Conservation (phyloP, 768 basidiomycete genomes). For the Boletus fagicola region DNA sequence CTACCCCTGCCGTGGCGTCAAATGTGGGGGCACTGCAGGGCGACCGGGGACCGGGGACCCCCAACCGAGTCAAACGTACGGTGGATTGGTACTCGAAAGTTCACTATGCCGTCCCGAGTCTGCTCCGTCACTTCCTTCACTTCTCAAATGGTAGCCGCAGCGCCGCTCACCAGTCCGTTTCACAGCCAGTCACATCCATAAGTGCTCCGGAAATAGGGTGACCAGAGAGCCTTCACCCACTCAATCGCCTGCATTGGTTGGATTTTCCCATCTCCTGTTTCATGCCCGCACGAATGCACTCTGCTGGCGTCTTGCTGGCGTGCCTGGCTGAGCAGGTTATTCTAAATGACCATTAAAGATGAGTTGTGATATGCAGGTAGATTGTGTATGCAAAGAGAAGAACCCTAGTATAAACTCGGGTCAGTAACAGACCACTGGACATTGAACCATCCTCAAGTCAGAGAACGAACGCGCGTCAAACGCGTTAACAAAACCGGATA, state of each 20-base stretch:
- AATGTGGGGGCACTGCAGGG: no score
- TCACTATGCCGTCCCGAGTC: not conserved
- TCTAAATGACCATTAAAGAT: not conserved
- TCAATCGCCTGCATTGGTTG: not conserved
- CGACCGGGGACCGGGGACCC: not conserved
- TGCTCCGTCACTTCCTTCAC: not conserved
- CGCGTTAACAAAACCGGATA: constrained; percentile 18
- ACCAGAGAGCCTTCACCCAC: no score
- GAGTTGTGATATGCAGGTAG: not conserved
- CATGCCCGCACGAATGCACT: not conserved
- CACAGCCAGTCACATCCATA: not conserved
- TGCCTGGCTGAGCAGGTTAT: not conserved
- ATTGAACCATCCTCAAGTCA: constrained; percentile 11
- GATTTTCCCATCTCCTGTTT: not conserved
- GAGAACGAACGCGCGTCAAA: constrained; percentile 17
- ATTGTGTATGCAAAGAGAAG: not conserved
- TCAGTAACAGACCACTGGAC: constrained; percentile 7
- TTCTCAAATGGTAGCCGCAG: not conserved
- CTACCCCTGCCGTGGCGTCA: no score
- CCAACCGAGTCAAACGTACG: not conserved
- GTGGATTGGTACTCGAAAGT: not conserved
- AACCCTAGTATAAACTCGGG: not conserved
- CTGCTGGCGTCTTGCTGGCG: not conserved
- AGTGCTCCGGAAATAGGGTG: not conserved
- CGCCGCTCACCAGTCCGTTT: not conserved